These are phyloP conservation scores for Spraguea lophii DNA, from an alignment of 371 early-diverging fungal genomes.

Conservation along the genomic window DNA sequence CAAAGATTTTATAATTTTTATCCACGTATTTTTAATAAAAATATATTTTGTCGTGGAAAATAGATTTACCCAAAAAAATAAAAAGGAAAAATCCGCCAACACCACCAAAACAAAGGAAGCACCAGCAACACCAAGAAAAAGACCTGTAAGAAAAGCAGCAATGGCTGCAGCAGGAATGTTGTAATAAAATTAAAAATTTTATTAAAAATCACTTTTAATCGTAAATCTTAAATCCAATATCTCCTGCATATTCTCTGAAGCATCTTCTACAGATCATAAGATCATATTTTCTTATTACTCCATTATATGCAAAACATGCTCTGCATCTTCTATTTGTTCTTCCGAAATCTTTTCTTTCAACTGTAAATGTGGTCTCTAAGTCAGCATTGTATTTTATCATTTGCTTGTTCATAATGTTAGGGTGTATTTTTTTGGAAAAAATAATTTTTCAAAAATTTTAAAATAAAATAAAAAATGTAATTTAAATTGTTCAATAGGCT, in stretches of 20 bases:
- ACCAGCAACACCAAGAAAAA: background rate
- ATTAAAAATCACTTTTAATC: conserved; percentile 25
- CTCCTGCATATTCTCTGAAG: conserved; percentile 91
- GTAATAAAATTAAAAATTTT: conserved; percentile 1
- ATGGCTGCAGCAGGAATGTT: background rate
- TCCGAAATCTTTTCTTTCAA: background rate
- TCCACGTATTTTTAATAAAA: background rate
- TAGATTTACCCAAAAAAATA: background rate
- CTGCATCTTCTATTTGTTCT: background rate
- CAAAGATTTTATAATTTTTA: background rate
- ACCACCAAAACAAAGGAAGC: too few relatives aligned
- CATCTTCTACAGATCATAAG: conserved; percentile 98
- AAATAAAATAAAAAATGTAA: too few relatives aligned
- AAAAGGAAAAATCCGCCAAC: background rate
- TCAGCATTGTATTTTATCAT: too few relatives aligned
- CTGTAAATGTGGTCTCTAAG: too few relatives aligned
- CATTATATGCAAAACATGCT: conserved; percentile 67
- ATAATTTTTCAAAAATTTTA: too few relatives aligned
- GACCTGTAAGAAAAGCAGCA: background rate
- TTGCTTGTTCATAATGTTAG: too few relatives aligned
- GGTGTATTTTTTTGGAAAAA: too few relatives aligned
- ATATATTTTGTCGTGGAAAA: background rate
- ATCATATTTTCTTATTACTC: conserved; percentile 96
- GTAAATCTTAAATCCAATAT: conserved; percentile 70
- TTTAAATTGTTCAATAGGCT: too few relatives aligned